These are phyloP conservation scores for Kwoniella pini DNA, from an alignment of 768 basidiomycete genomes.

Conservation along the genomic window DNA sequence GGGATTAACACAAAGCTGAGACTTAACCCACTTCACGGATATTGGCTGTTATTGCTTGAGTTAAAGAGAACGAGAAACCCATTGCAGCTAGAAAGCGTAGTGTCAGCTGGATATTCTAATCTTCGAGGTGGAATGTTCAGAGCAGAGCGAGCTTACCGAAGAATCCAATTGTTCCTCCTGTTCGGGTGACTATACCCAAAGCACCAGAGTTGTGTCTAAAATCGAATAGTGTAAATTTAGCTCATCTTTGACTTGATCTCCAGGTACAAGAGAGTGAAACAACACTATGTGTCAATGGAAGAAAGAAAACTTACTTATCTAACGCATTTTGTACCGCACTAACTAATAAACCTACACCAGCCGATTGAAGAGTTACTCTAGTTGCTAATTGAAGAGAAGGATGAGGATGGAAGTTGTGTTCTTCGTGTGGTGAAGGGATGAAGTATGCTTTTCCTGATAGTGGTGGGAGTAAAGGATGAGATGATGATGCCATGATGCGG, in stretches of 20 bases:
- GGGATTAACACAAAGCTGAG: not conserved
- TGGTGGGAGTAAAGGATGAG: conserved; percentile 45
- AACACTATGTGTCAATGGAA: not conserved
- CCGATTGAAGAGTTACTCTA: conserved; percentile 50
- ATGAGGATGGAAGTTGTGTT: conserved; percentile 45
- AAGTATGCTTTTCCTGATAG: conserved; percentile 35
- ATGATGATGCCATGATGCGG: conserved; percentile 24
- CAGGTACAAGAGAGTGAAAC: not conserved
- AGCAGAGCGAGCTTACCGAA: conserved; percentile 67
- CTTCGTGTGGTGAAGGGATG: conserved; percentile 43
- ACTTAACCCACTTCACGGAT: conserved; percentile 61
- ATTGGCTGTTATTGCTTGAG: conserved; percentile 79
- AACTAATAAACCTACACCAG: conserved; percentile 57
- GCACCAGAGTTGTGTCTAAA: conserved; percentile 70
- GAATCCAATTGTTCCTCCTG: conserved; percentile 84
- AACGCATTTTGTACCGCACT: conserved; percentile 74
- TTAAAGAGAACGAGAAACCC: conserved; percentile 81
- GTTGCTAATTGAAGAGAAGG: conserved; percentile 45
- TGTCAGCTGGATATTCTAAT: not conserved
- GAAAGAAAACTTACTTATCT: conserved; percentile 56
- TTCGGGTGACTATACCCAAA: conserved; percentile 80
- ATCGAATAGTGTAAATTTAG: conserved; percentile 8
- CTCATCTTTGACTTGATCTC: not conserved
- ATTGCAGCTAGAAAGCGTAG: conserved; percentile 72
- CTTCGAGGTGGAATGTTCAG: no score